Base-by-base conservation (phyloP, 305 asterid species). In the Fraxinus xanthoxyloides region DNA sequence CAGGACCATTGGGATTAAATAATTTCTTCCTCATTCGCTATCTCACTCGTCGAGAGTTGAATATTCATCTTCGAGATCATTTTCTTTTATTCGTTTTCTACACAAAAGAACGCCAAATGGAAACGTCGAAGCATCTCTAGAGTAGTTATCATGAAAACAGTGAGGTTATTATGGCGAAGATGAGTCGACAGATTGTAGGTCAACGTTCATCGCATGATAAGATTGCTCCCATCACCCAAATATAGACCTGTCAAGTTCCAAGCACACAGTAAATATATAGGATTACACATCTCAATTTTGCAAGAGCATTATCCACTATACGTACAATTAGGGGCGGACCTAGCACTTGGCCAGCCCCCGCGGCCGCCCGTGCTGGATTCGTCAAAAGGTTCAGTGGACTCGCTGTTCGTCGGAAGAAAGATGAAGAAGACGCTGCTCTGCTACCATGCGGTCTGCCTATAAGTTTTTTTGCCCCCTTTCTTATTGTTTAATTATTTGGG, bases 171-270 rank as follows among this genome's bases (percentile, higher is more conserved):
- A 77, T 93, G 96, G 78, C 98, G 98, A 77, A 96, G 99, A 93
- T 96, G 99, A 87, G 98, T 98, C 4, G 99, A 96, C n/a, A 96
- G 86, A 88, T 96, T 96, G 94, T 94, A 96, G 0, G 98, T 94
- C 98, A 98, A 96, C 0, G 99, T 92, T 90, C 99, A 96, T 21
- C 98, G 89, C 81, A 96, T 90, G 72, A 94, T 86, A 51, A 96
- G 92, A 87, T 96, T 94, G 90, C 97, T 94, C 9, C 95, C 95
- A 96, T 91, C 19, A 93, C 97, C 98, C 99, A 96, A 56, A 91
- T 32, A 86, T 92, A 94, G 6, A 94, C 98, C 99, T 94, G 94
- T 81, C 73, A 67, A 17, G 40, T 77, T 54, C 81, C 59, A 79
- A 61, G 31, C 61, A 78, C 74, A 34, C 36, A 34, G 36, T 34